Conservation (phyloP, 805 yeast genomes). For the Metschnikowia hibisci region DNA sequence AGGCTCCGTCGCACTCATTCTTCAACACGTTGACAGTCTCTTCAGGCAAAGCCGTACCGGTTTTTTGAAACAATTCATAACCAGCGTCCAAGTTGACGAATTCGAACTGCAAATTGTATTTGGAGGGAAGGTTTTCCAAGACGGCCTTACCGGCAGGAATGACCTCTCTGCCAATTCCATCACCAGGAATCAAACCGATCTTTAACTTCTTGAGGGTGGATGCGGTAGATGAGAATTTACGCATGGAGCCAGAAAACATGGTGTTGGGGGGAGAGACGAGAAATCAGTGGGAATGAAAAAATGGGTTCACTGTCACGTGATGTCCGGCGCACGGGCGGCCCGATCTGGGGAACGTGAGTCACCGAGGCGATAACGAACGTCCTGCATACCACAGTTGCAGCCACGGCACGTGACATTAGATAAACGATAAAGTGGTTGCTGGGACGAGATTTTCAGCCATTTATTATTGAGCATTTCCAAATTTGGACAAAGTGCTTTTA, state of each 20-base stretch:
- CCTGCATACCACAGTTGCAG: slow-evolving; percentile 1
- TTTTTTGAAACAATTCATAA: slow-evolving; percentile 84
- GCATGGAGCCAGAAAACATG: slow-evolving; percentile 20
- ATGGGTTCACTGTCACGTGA: neutral
- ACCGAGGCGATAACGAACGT: slow-evolving; percentile 3
- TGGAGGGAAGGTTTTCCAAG: slow-evolving; percentile 75
- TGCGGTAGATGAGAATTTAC: slow-evolving; percentile 32
- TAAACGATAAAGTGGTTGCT: too few relatives aligned
- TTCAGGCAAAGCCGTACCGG: slow-evolving; percentile 96
- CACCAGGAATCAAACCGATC: slow-evolving; percentile 88
- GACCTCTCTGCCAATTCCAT: slow-evolving; percentile 96
- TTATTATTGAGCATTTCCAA: neutral
- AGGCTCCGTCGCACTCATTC: slow-evolving; percentile 89
- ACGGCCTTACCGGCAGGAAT: slow-evolving; percentile 94
- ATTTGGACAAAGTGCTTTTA: neutral
- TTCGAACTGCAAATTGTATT: slow-evolving; percentile 73
- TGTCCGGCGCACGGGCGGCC: slow-evolving; percentile 4
- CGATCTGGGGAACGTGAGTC: slow-evolving; percentile 9
- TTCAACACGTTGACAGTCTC: slow-evolving; percentile 77
- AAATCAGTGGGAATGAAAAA: neutral
- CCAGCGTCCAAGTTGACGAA: slow-evolving; percentile 92
- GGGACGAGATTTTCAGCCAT: too few relatives aligned
- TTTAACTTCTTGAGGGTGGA: slow-evolving; percentile 32
- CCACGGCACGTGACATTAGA: too few relatives aligned
- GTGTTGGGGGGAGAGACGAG: neutral